Base-by-base conservation (phyloP, 805 yeast genomes). In the Candida nemodendra region DNA sequence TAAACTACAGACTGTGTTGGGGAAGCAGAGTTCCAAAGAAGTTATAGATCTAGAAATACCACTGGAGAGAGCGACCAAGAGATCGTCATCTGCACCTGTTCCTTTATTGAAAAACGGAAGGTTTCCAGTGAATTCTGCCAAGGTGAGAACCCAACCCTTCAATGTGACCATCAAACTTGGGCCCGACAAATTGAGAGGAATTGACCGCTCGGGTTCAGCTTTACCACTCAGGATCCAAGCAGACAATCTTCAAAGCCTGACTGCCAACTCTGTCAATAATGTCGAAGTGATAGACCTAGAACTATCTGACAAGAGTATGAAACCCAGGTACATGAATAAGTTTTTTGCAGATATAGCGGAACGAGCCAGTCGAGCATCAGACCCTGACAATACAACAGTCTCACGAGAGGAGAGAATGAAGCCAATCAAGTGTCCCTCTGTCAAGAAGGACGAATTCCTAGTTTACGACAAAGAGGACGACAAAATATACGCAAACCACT, bases 281-380 rank as follows among this genome's bases (percentile, higher is more conserved):
- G 22, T 34, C 34, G 39, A 39, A 23, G 18, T 30, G 6, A 16
- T 24, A 12, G 36, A 36, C 26, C 15, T 27, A 15, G 39, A 36
- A 9, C 28, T n/a, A n/a, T 21, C 17, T 15, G 29, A 25, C 15
- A 45, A 11, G 2, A 48, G 62, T 4, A 15, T 9, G 6, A 32
- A 18, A 27, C 43, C 39, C 13, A 35, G 32, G 17, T 25, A 18
- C 32, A 38, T 42, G 42, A 45, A 45, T 32, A 32, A 31, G 6
- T 62, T 65, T 4, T 69, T 71, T 39, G 59, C 48, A 13, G 62
- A 65, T 37, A 68, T 72, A 67, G 65, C 71, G 61, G 56, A 56
- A 12, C 45, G 56, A 16, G 56, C 62, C 3, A 57, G 65, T 9
- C 53, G 47, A 29, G 39, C 58, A 4, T 45, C 24, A 9, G 38